Percentiles rank a stretch among this genome's conserved stretches.
Conservation (phyloP, 2,329 filamentous ascomycete species). For the Venturia asperata region DNA sequence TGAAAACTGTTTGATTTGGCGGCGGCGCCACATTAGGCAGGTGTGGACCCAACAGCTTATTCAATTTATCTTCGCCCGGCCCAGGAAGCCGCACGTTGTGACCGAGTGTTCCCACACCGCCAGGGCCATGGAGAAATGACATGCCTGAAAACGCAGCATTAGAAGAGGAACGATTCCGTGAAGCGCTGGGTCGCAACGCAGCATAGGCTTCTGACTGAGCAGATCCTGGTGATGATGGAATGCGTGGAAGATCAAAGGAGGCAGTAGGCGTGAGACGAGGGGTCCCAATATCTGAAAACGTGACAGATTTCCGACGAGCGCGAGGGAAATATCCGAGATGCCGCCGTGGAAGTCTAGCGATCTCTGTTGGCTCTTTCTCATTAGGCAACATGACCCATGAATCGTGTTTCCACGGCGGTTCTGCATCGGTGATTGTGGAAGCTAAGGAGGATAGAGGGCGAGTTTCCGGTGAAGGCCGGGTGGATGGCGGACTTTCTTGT, state of each 20-base stretch:
- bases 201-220: conserved; percentile 15
- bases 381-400: conserved; percentile 80
- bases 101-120: conserved; percentile 77
- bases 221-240: conserved; percentile 26
- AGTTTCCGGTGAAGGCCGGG: conserved; percentile 29
- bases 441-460: conserved; percentile 30
- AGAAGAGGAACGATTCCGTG: conserved; percentile 32
- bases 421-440: conserved; percentile 39
- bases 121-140: conserved; percentile 66
- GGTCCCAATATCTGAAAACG: conserved; percentile 50
- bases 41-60: conserved; percentile 76
- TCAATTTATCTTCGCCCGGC: conserved; percentile 76
- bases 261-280: conserved; percentile 57
- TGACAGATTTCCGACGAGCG: conserved; percentile 75
- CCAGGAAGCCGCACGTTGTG: conserved; percentile 66
- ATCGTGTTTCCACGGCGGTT: conserved; percentile 74
- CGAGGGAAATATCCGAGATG: conserved; percentile 88
- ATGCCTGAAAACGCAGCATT: conserved; percentile 30
- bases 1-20: conserved; percentile 49
- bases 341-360: conserved; percentile 73
- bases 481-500: conserved; percentile 31
- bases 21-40: conserved; percentile 64
- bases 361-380: conserved; percentile 65
- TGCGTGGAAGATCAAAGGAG: conserved; percentile 55
- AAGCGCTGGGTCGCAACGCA: conserved; percentile 28